Base-by-base conservation (phyloP, 257 asterid genomes). In the Capsicum rhomboideum region DNA sequence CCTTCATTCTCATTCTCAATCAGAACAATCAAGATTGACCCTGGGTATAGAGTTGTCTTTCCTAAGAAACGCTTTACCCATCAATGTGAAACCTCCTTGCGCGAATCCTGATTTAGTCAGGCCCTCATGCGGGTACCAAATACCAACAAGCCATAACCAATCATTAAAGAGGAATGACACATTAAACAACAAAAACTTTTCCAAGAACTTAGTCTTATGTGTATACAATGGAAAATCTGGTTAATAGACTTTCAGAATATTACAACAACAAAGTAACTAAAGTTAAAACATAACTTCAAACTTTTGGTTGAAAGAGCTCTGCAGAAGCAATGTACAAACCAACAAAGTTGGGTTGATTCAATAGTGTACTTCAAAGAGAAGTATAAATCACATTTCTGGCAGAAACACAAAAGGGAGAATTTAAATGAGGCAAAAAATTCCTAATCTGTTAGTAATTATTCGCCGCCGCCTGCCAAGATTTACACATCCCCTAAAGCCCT, bases 401-500 rank as follows among this genome's bases (percentile, higher is more conserved):
- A 90, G 90, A 37, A 86, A 87, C 78, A 74, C 67, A 68, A 66
- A n/a, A 50, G 52, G 63, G 61, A 78, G 84, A 84, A 34, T 37
- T 72, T 42, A 85, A 85, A 84, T 81, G 84, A 64, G 58, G 78
- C 82, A 23, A 82, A 37, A 52, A 80, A 79, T 82, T 80, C 88
- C 90, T 79, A 88, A 83, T 86, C 17, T 71, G 91, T 89, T 82
- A 84, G 90, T 84, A 87, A 74, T 83, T 66, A 84, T 85, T 84
- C 75, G 68, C 87, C 71, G 71, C 61, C 72, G 64, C 58, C 82
- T 52, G 52, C 50, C 61, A 79, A 40, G 71, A 31, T 79, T 49
- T 49, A 49, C 61, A 26, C 81, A 49, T 50, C 44, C 81, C 23
- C 63, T 8, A 75, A 23, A 75, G 61, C 63, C 81, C 59, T 49